These are phyloP conservation scores for Phytopythium sindhum DNA, from an alignment of 352 stramenopile species.

Conservation along the genomic window DNA sequence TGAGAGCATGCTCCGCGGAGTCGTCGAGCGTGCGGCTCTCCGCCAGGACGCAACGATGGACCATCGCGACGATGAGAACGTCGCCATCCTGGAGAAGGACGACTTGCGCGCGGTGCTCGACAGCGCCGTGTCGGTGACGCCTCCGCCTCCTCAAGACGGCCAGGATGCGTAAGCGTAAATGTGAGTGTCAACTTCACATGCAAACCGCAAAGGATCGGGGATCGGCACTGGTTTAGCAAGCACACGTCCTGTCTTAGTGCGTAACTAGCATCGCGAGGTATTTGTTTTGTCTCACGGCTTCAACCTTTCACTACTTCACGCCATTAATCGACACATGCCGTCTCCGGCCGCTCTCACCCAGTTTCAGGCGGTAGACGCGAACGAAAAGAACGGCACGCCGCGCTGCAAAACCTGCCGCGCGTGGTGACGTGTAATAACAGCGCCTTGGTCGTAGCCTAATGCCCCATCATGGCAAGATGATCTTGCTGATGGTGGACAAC, in stretches of 20 bases:
- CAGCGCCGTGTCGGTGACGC: conserved; percentile 29
- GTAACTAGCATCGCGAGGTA: neutral
- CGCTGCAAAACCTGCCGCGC: neutral
- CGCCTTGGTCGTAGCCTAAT: too few relatives aligned
- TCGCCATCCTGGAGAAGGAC: conserved; percentile 52
- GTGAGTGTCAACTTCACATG: too few relatives aligned
- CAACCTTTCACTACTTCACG: neutral
- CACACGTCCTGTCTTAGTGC: neutral
- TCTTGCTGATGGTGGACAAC: neutral
- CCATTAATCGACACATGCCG: too few relatives aligned
- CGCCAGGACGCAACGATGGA: conserved; percentile 49
- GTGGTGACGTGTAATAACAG: too few relatives aligned
- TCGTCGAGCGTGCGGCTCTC: conserved; percentile 51
- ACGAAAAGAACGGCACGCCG: neutral
- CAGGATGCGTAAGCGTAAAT: conserved; percentile 1
- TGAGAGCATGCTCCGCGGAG: conserved; percentile 38
- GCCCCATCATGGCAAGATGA: too few relatives aligned
- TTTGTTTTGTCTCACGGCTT: neutral
- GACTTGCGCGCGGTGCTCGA: conserved; percentile 60
- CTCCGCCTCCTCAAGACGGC: conserved; percentile 11
- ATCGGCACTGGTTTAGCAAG: neutral
- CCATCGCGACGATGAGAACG: conserved; percentile 21
- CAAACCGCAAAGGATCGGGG: too few relatives aligned
- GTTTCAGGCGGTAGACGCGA: neutral
- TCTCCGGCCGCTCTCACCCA: neutral